Conservation (phyloP, 2,329 filamentous ascomycete species). For the Curvularia sp. region DNA sequence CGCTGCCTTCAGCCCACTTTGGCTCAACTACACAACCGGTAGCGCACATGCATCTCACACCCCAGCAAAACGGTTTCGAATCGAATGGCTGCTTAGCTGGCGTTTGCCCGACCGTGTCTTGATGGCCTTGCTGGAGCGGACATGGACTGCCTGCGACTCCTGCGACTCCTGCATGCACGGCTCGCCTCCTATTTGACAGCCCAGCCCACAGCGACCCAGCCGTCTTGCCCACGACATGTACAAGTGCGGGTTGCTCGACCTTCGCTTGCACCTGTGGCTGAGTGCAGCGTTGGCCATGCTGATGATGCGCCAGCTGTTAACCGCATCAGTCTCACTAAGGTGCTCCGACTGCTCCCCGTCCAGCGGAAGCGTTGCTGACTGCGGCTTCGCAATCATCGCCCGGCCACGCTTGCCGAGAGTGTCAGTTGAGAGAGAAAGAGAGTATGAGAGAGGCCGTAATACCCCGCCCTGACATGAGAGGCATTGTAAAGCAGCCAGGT, state of each 20-base stretch:
- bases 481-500: neutral
- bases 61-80: conserved; percentile 18
- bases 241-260: neutral
- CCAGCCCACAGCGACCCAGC: neutral
- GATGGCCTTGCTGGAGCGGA: neutral
- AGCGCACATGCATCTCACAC: conserved; percentile 22
- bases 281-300: conserved; percentile 2
- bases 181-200: neutral
- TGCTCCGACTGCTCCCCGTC: conserved; percentile 15
- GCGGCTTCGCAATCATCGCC: conserved; percentile 6
- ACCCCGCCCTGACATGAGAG: conserved; percentile 3
- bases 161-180: conserved; percentile 12
- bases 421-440: neutral
- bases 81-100: conserved; percentile 15
- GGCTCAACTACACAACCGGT: conserved; percentile 17
- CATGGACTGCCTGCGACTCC: conserved; percentile 1
- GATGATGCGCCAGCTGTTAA: conserved; percentile 19
- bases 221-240: no score
- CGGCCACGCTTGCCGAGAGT: neutral
- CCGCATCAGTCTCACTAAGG: neutral
- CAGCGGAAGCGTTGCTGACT: conserved; percentile 11
- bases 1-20: conserved; percentile 18
- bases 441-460: neutral
- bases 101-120: neutral
- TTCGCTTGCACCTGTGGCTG: neutral